Evolutionary conservation across 2,329 filamentous ascomycete species (phyloP).

Genomic region (Akanthomyces uredinophilus): DNA sequence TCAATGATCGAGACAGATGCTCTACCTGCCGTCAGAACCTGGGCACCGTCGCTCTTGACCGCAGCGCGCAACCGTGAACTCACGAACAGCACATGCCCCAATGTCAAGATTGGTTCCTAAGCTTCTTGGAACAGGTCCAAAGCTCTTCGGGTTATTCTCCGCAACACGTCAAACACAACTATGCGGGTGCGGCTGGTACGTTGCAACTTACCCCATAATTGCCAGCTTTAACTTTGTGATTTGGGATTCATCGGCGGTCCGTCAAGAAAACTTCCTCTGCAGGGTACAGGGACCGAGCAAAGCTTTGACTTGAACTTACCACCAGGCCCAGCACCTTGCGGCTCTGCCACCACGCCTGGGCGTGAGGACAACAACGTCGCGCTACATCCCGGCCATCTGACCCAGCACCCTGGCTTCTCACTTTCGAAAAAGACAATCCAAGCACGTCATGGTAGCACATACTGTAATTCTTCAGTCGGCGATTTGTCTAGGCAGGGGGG

Average conservation of each 20-base stretch:
- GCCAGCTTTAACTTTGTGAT: background rate
- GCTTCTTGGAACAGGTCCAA: background rate
- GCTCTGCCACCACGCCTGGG: background rate
- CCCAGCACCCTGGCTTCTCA: background rate
- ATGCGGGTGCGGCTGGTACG: too few species aligned
- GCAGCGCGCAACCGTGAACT: background rate
- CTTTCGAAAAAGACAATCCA: background rate
- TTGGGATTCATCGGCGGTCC: background rate
- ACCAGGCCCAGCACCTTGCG: background rate
- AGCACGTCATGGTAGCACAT: background rate
- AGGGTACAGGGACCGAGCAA: background rate
- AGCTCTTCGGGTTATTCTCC: background rate
- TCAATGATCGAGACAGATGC: background rate
- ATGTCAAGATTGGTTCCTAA: background rate
- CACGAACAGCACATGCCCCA: background rate
- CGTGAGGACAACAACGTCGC: background rate
- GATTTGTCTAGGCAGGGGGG: background rate
- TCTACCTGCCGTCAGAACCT: background rate
- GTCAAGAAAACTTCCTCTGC: background rate
- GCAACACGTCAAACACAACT: conserved; percentile 5
- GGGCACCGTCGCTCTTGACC: background rate
- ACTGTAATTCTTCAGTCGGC: background rate
- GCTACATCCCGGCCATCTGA: background rate
- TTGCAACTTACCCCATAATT: conserved; percentile 2
- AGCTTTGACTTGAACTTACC: conserved; percentile 1